Evolutionary conservation across 228 moss, liverwort and hornwort genomes (phyloP).

Genomic region (Sphagnum magellanicum): DNA sequence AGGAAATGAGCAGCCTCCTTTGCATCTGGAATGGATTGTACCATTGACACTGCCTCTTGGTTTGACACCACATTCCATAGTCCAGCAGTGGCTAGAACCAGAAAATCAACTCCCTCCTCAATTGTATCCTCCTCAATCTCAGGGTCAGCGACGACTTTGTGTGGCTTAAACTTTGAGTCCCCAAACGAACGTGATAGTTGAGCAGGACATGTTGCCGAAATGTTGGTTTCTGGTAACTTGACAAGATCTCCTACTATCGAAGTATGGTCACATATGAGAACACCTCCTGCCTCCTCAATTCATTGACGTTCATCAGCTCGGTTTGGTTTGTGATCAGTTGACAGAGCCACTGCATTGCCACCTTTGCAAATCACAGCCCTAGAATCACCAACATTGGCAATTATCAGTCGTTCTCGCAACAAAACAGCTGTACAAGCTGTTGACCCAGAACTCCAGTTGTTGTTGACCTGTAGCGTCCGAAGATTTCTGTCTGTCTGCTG

Average conservation of each 20-base stretch:
- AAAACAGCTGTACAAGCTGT: slow-evolving; percentile 94
- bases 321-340: slow-evolving; percentile 51
- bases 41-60: slow-evolving; percentile 55
- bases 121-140: slow-evolving; percentile 64
- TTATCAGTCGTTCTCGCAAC: slow-evolving; percentile 75
- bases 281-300: slow-evolving; percentile 47
- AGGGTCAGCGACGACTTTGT: slow-evolving; percentile 41
- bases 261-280: slow-evolving; percentile 30
- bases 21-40: slow-evolving; percentile 39
- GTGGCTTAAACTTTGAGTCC: slow-evolving; percentile 38
- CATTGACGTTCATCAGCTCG: slow-evolving; percentile 43
- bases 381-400: slow-evolving; percentile 98
- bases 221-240: slow-evolving; percentile 13
- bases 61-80: slow-evolving; percentile 91
- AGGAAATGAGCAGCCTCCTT: slow-evolving; percentile 33
- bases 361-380: slow-evolving; percentile 83
- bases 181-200: slow-evolving; percentile 54
- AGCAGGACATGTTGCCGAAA: slow-evolving; percentile 9
- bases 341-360: slow-evolving; percentile 60
- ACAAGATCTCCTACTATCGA: slow-evolving; percentile 13
- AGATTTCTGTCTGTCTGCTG: slow-evolving; percentile 79
- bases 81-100: slow-evolving; percentile 90
- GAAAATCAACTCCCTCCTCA: slow-evolving; percentile 66
- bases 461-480: slow-evolving; percentile 67
- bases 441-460: slow-evolving; percentile 89